Percentiles rank a stretch among this genome's conserved stretches.
Evolutionary conservation across 2,329 filamentous ascomycete species (phyloP).

Genomic region (Penicillium corylophilum): DNA sequence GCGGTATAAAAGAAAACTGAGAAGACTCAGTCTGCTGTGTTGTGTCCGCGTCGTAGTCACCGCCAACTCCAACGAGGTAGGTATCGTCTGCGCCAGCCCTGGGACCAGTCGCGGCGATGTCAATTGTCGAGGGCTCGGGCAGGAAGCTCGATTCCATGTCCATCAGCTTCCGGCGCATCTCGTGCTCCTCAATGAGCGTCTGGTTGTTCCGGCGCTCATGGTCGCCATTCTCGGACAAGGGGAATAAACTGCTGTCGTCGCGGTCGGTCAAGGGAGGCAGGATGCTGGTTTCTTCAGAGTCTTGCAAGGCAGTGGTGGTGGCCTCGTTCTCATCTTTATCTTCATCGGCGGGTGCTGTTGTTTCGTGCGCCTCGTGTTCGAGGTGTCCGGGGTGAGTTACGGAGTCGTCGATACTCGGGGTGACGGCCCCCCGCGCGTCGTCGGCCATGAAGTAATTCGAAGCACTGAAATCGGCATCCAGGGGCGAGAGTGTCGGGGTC

Average conservation of each 20-base stretch:
- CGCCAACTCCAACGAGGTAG: slow-evolving; percentile 41
- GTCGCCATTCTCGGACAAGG: slow-evolving; percentile 33
- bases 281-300: slow-evolving; percentile 28
- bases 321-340: slow-evolving; percentile 19
- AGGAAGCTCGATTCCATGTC: slow-evolving; percentile 65
- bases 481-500: slow-evolving; percentile 30
- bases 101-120: slow-evolving; percentile 30
- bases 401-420: slow-evolving; percentile 24
- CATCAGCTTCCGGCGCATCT: slow-evolving; percentile 60
- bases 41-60: slow-evolving; percentile 19
- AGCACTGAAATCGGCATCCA: slow-evolving; percentile 30
- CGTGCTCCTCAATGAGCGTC: slow-evolving; percentile 54
- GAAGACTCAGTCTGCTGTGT: slow-evolving; percentile 21
- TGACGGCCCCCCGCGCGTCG: slow-evolving; percentile 26
- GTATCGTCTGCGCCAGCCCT: slow-evolving; percentile 44
- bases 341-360: slow-evolving; percentile 6
- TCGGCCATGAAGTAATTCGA: slow-evolving; percentile 33
- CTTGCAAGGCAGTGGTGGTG: slow-evolving; percentile 17
- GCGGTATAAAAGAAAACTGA: slow-evolving; percentile 27
- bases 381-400: slow-evolving; percentile 13
- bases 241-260: slow-evolving; percentile 35
- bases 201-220: slow-evolving; percentile 38
- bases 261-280: slow-evolving; percentile 35
- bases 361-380: slow-evolving; percentile 18
- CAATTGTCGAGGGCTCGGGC: slow-evolving; percentile 53